Conservation (phyloP, 1,284 basidiomycete species). For the Amylostereum areolatum region DNA sequence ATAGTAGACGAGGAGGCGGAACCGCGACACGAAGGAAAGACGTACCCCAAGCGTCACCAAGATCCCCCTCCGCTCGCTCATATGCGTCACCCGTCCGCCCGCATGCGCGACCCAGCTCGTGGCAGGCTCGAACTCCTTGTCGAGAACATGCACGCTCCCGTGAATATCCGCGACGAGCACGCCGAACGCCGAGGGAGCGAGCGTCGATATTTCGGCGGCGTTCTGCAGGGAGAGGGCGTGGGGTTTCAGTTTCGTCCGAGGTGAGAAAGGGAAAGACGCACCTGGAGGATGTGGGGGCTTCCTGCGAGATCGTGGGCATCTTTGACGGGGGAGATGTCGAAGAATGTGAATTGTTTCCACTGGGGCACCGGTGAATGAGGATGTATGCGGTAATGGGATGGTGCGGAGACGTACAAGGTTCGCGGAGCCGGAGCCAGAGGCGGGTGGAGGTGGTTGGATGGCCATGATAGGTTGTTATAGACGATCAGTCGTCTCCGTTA, state of each 20-base stretch:
- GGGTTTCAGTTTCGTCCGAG: too few relatives aligned
- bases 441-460: too few relatives aligned
- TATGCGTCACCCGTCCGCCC: conserved; percentile 75
- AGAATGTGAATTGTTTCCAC: conserved; percentile 86
- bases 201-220: conserved; percentile 66
- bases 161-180: conserved; percentile 78
- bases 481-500: too few relatives aligned
- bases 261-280: conserved; percentile 21
- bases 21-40: conserved; percentile 12
- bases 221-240: conserved; percentile 30
- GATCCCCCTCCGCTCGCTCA: conserved; percentile 73
- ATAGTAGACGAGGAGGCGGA: too few relatives aligned
- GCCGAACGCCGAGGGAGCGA: conserved; percentile 55
- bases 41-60: conserved; percentile 82
- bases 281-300: conserved; percentile 75
- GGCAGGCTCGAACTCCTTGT: conserved; percentile 68
- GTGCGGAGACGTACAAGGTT: too few relatives aligned
- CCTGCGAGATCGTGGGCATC: conserved; percentile 74
- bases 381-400: too few relatives aligned
- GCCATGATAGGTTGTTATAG: too few relatives aligned
- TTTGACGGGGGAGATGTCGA: conserved; percentile 68
- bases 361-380: too few relatives aligned
- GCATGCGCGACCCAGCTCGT: conserved; percentile 76
- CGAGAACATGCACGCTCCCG: conserved; percentile 72
- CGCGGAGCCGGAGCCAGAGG: too few relatives aligned